phyloP scores from a whole-genome alignment of 75 land plant genomes.

The Picea sitchensis region DNA sequence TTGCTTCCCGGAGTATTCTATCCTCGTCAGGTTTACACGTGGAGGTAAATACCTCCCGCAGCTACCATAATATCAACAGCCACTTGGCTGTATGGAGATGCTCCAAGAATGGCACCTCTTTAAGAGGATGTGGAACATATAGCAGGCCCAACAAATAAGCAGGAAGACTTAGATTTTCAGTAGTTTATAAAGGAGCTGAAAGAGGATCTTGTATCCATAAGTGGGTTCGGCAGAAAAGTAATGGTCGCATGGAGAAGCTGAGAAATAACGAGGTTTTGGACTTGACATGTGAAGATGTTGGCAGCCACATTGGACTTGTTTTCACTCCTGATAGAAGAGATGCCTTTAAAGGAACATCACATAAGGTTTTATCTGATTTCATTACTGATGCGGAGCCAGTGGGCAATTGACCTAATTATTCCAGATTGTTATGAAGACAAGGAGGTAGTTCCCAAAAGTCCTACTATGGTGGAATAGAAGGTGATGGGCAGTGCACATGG shows the following conservation, averaged over 20 bases:
- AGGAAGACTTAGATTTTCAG: conserved; percentile 50
- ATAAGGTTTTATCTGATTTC: conserved; percentile 49
- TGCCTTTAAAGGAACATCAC: conserved; percentile 55
- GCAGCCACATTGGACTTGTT: conserved; percentile 65
- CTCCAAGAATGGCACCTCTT: too few species aligned
- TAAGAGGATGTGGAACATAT: too few species aligned
- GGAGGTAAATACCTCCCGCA: too few species aligned
- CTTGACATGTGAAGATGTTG: conserved; percentile 77
- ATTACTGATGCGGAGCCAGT: conserved; percentile 77
- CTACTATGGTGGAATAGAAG: conserved; percentile 91
- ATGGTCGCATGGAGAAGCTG: conserved; percentile 44
- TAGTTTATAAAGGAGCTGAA: conserved; percentile 78
- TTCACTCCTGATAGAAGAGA: conserved; percentile 79
- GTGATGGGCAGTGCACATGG: conserved; percentile 74
- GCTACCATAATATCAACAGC: too few species aligned
- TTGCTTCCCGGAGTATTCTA: too few species aligned
- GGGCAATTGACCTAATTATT: conserved; percentile 56
- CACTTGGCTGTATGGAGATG: too few species aligned
- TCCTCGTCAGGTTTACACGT: too few species aligned
- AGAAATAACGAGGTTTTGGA: conserved; percentile 39
- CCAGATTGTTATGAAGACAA: conserved; percentile 74
- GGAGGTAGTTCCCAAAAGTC: conserved; percentile 57
- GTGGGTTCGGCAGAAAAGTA: conserved; percentile 60
- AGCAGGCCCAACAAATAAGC: conserved; percentile 31
- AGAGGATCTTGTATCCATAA: conserved; percentile 65